These are phyloP conservation scores for Diplosphaera chodatii DNA, from an alignment of 139 green algal species.

Conservation along the genomic window DNA sequence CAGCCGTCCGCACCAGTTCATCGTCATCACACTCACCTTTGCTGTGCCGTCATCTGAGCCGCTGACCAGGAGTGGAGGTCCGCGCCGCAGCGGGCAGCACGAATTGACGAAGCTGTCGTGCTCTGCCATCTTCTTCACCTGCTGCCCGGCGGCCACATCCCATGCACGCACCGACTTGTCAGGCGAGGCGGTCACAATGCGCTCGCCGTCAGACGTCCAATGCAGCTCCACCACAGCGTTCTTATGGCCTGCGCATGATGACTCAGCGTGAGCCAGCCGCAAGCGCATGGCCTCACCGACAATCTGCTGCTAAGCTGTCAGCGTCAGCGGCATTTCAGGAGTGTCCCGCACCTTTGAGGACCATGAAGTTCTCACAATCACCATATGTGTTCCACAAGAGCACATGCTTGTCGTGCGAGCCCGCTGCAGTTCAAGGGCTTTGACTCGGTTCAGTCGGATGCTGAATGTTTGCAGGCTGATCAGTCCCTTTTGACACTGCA, in stretches of 20 bases:
- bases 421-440: too few species aligned
- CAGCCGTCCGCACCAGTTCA: too few species aligned
- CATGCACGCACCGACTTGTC: slow-evolving; percentile 82
- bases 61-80: slow-evolving; percentile 71
- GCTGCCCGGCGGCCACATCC: slow-evolving; percentile 57
- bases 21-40: slow-evolving; percentile 47
- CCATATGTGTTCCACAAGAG: slow-evolving; percentile 83
- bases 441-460: too few species aligned
- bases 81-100: slow-evolving; percentile 58
- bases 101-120: slow-evolving; percentile 90
- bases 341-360: slow-evolving; percentile 50
- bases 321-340: too few species aligned
- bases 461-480: too few species aligned
- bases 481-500: too few species aligned
- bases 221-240: slow-evolving; percentile 91
- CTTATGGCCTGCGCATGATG: slow-evolving; percentile 70
- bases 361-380: slow-evolving; percentile 89
- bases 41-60: slow-evolving; percentile 83
- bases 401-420: slow-evolving; percentile 73
- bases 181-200: slow-evolving; percentile 69
- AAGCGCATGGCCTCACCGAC: too few species aligned
- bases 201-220: slow-evolving; percentile 80
- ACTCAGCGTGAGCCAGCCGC: too few species aligned
- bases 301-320: too few species aligned
- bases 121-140: slow-evolving; percentile 84